Evolutionary conservation across 805 yeast genomes (phyloP).

Genomic region (Saccharomycopsis vini): DNA sequence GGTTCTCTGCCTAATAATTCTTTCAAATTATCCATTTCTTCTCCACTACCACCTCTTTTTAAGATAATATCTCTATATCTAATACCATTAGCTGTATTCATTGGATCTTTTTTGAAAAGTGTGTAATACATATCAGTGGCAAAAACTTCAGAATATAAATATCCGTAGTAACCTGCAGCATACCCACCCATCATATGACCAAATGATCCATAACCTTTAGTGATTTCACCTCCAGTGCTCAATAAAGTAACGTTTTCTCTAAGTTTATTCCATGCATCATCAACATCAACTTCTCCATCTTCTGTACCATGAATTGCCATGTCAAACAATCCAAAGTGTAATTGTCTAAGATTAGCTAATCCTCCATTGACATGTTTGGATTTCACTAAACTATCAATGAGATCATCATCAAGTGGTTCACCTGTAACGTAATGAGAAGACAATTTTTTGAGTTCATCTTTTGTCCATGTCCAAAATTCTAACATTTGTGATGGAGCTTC

Average conservation of each 20-base stretch:
- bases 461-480: conserved; percentile 84
- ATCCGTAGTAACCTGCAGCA: conserved; percentile 81
- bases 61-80: conserved; percentile 63
- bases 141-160: conserved; percentile 77
- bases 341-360: conserved; percentile 59
- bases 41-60: conserved; percentile 65
- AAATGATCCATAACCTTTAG: conserved; percentile 69
- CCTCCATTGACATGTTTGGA: conserved; percentile 76
- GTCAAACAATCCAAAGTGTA: conserved; percentile 73
- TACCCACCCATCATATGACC: conserved; percentile 82
- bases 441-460: conserved; percentile 44
- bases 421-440: conserved; percentile 61
- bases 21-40: conserved; percentile 52
- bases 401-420: conserved; percentile 45
- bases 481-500: conserved; percentile 89
- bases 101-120: conserved; percentile 58
- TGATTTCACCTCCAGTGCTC: conserved; percentile 42
- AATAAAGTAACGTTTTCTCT: conserved; percentile 55
- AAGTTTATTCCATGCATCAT: conserved; percentile 49
- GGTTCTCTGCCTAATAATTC: conserved; percentile 74
- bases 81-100: conserved; percentile 51
- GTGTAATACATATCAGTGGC: conserved; percentile 76
- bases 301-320: conserved; percentile 55
- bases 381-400: conserved; percentile 48
- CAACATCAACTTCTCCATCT: conserved; percentile 28